These are phyloP conservation scores for Protea cynaroides DNA, from an alignment of 164 flowering plant species.

Conservation along the genomic window DNA sequence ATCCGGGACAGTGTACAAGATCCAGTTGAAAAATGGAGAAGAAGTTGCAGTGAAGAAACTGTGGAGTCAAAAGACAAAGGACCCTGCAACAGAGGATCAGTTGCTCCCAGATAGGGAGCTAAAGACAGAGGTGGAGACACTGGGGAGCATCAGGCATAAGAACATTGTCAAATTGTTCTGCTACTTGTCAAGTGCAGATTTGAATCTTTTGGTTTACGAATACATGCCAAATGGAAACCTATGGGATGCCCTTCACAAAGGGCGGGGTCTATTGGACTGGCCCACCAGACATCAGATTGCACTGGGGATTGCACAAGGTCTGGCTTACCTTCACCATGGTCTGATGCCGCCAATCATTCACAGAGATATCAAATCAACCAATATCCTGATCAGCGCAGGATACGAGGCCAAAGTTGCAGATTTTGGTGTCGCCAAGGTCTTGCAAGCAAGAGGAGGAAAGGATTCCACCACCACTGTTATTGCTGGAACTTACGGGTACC, in stretches of 20 bases:
- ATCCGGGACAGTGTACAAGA: conserved; percentile 81
- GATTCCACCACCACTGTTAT: conserved; percentile 69
- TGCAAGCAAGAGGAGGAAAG: conserved; percentile 70
- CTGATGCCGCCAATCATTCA: conserved; percentile 74
- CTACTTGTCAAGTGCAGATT: conserved; percentile 64
- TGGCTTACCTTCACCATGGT: conserved; percentile 95
- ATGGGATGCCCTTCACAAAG: conserved; percentile 82
- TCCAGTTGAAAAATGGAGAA: conserved; percentile 62
- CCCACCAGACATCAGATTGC: conserved; percentile 80
- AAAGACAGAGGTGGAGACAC: conserved; percentile 84
- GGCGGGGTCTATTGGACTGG: conserved; percentile 61
- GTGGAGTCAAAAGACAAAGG: conserved; percentile 60
- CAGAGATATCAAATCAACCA: conserved; percentile 88
- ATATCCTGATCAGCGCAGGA: conserved; percentile 70
- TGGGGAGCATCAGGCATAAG: conserved; percentile 88
- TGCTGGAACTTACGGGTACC: conserved; percentile 94
- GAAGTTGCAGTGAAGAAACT: conserved; percentile 81
- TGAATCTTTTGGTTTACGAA: conserved; percentile 76
- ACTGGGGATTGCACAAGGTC: conserved; percentile 84
- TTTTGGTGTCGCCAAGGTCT: conserved; percentile 90
- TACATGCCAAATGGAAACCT: conserved; percentile 96
- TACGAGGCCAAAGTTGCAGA: conserved; percentile 91
- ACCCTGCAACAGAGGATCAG: conserved; percentile 40
- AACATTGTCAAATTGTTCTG: conserved; percentile 86
- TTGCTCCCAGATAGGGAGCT: conserved; percentile 50